Base-by-base conservation (phyloP, 495 filamentous ascomycete genomes). In the Podospora pseudopauciseta region DNA sequence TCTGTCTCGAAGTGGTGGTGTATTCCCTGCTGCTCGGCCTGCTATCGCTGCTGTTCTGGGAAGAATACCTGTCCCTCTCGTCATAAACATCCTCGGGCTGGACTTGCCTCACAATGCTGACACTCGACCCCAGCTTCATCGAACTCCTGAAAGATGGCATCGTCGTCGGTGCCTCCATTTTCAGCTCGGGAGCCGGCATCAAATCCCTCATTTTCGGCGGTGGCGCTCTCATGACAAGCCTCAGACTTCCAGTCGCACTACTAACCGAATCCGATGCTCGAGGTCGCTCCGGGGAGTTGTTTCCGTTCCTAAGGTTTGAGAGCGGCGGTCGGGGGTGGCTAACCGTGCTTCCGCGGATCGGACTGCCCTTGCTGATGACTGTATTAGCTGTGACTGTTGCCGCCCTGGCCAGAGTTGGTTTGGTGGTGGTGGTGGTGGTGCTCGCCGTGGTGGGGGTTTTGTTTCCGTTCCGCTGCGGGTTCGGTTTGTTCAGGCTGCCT, bases 181-280 rank as follows among this genome's bases (percentile, higher is more conserved):
- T 88, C 62, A 86, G 77, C 20, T 87, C 88, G 1, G 89, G 89
- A 19, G 90, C 81, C 28, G 89, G 89, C 53, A 75, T 63, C 15
- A 95, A 88, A 67, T 94, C 92, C 70, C 93, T 87, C 93, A 97
- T 96, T 75, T 92, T 91, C 39, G 93, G 93, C 39, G 93, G 93
- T 34, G 93, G 92, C 18, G 89, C 89, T 69, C 90, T 73, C 60
- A 78, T 69, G 77, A 78, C 74, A 9, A 73, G 66, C 2, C 81
- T 80, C 16, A 77, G 20, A 20, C 64, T 67, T 16, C 58, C 60
- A 11, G 72, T 65, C 11, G 79, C 82, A 15, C 67, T 65, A 65
- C 82, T 68, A 32, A 23, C 28, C 73, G 85, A 76, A 68, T 83
- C 77, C n/a, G 79, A 77, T 63, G 27, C 28, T 68, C 81, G 67